Percentiles rank a stretch among this genome's conserved stretches.
phyloP scores from a whole-genome alignment of 1,284 basidiomycete genomes.

The Crocinoboletus sp. region DNA sequence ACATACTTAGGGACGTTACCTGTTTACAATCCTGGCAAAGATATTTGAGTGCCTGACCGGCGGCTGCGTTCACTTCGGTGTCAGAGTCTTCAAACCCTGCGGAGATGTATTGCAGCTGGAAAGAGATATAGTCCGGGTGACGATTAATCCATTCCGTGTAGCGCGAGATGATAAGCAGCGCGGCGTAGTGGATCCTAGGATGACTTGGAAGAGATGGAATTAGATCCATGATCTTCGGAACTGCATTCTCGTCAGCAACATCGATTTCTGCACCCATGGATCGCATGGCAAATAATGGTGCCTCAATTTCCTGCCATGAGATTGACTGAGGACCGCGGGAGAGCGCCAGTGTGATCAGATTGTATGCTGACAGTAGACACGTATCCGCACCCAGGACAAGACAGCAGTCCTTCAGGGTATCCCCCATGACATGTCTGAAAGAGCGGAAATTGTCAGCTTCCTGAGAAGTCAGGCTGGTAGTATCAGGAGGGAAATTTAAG shows the following conservation, averaged over 20 bases:
- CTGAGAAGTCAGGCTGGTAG: slow-evolving; percentile 64
- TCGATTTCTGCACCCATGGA: slow-evolving; percentile 98
- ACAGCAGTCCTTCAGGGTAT: slow-evolving; percentile 99
- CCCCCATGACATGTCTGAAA: slow-evolving; percentile 98
- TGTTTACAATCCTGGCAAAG: slow-evolving; percentile 95
- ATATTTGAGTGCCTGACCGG: slow-evolving; percentile 95
- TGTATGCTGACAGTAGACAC: slow-evolving; percentile 81
- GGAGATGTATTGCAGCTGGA: slow-evolving; percentile 89
- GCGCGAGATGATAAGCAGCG: slow-evolving; percentile 90
- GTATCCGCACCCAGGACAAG: slow-evolving; percentile 86
- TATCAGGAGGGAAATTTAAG: slow-evolving; percentile 86
- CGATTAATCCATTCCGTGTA: slow-evolving; percentile 97
- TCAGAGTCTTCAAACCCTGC: slow-evolving; percentile 85
- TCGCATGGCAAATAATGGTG: slow-evolving; percentile 96
- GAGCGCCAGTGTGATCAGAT: slow-evolving; percentile 75
- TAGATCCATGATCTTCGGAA: slow-evolving; percentile 95
- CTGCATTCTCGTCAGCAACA: slow-evolving; percentile 74
- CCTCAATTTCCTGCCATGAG: slow-evolving; percentile 97
- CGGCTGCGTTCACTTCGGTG: slow-evolving; percentile 84
- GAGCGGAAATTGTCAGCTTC: slow-evolving; percentile 93
- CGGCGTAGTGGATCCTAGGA: slow-evolving; percentile 92
- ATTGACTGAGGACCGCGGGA: slow-evolving; percentile 45
- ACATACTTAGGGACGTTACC: slow-evolving; percentile 37
- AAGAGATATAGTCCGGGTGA: slow-evolving; percentile 86
- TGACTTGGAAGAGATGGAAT: slow-evolving; percentile 89